These are phyloP conservation scores for Aspergillus sclerotialis DNA, from an alignment of 2,329 filamentous ascomycete genomes.

Conservation along the genomic window DNA sequence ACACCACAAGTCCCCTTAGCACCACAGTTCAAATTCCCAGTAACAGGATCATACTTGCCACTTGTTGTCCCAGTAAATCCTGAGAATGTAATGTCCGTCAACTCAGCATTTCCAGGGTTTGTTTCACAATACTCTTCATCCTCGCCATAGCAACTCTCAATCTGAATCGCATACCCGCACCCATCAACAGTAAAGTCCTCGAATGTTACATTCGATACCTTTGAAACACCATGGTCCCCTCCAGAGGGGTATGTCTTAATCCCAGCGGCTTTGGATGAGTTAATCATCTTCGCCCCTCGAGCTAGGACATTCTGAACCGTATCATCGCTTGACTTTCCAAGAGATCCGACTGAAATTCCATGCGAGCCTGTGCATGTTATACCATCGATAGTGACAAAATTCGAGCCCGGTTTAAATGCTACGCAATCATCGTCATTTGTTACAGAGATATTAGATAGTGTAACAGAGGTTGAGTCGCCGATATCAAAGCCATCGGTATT, in stretches of 20 bases:
- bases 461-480: constrained; percentile 30
- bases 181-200: constrained; percentile 29
- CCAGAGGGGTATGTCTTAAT: constrained; percentile 42
- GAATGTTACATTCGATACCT: constrained; percentile 39
- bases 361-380: constrained; percentile 43
- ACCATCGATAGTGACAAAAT: constrained; percentile 33
- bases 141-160: constrained; percentile 40
- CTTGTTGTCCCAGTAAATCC: constrained; percentile 35
- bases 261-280: constrained; percentile 39
- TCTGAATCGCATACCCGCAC: constrained; percentile 40
- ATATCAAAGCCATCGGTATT: constrained; percentile 43
- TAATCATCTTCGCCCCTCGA: constrained; percentile 33
- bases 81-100: constrained; percentile 31
- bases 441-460: constrained; percentile 29
- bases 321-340: constrained; percentile 36
- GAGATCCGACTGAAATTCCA: constrained; percentile 42
- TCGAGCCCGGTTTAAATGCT: constrained; percentile 37
- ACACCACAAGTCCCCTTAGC: constrained; percentile 33
- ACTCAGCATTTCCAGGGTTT: constrained; percentile 26
- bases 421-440: constrained; percentile 42
- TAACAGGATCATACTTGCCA: constrained; percentile 26
- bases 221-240: constrained; percentile 27
- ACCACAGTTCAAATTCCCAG: constrained; percentile 34
- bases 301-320: constrained; percentile 39
- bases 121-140: constrained; percentile 28